A percentile compares a stretch with the other conserved stretches of the same genome.
Evolutionary conservation across 441 rosid species (phyloP).

Genomic region (Pelargonium cotyledonis): DNA sequence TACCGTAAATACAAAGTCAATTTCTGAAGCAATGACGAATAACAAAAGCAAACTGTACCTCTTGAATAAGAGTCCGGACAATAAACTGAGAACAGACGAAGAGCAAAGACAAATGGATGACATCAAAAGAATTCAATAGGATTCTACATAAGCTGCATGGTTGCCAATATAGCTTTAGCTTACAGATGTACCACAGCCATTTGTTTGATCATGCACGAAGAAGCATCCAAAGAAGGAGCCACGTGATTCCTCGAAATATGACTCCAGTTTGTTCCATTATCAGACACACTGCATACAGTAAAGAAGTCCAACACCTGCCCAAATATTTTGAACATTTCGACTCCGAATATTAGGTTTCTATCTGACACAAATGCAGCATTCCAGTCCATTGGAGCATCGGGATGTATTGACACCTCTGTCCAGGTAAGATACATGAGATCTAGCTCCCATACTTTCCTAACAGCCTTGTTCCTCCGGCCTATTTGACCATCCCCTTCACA

Average conservation of each 20-base stretch:
- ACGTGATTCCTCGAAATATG: constrained; percentile 70
- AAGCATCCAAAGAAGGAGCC: constrained; percentile 66
- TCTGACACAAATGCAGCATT: constrained; percentile 76
- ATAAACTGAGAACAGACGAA: too few relatives aligned
- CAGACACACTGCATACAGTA: constrained; percentile 55
- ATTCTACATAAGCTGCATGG: too few relatives aligned
- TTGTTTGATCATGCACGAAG: constrained; percentile 76
- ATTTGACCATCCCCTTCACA: constrained; percentile 96
- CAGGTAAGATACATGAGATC: constrained; percentile 80
- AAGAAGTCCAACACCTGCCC: constrained; percentile 80
- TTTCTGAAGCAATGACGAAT: too few relatives aligned
- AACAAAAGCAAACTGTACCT: too few relatives aligned
- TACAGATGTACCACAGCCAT: constrained; percentile 68
- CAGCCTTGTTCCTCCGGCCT: constrained; percentile 94
- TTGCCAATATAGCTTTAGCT: background rate
- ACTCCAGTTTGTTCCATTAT: constrained; percentile 48
- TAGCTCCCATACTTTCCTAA: constrained; percentile 90
- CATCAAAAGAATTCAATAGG: too few relatives aligned
- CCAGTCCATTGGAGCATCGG: constrained; percentile 99
- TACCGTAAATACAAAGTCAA: too few relatives aligned
- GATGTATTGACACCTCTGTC: constrained; percentile 77
- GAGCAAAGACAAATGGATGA: too few relatives aligned
- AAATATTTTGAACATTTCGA: constrained; percentile 95
- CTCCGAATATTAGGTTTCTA: constrained; percentile 61
- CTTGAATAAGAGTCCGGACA: too few relatives aligned